Evolutionary conservation across 495 filamentous ascomycete genomes (phyloP), one percentile per base, ranked within the genome.

Genomic region (Umbilicaria muhlenbergii): DNA sequence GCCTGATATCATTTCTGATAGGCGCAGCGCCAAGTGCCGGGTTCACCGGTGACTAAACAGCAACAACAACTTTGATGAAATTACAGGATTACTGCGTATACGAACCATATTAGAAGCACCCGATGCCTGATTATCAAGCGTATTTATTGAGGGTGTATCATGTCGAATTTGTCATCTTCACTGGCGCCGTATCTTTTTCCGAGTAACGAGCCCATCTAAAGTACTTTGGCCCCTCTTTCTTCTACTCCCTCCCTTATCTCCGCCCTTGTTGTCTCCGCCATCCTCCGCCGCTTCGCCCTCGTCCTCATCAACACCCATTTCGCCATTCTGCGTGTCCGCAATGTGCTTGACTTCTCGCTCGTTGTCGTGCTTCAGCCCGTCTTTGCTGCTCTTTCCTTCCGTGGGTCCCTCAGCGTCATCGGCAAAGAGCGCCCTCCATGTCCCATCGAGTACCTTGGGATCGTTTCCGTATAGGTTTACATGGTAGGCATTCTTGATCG

Each of bases 401-500:
- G 67, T 75, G 12, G 67, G 67, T 0, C 69, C 71, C 18, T 66
- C 66, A 5, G 58, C 65, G 11, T 56, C 47, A 55, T 67, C 67
- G 21, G 44, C 45, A 46, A 83, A 83, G 31, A 73, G 44, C 37
- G 67, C 47, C 37, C 62, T 69, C 80, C 80, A 83, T 1, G 65
- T 67, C 11, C 78, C 78, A 53, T 80, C 64, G 44, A 73, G 54
- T 2, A 83, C 74, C 48, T 58, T 61, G 13, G 58, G 42, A 57
- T 78, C 67, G 50, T 79, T 59, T 0, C 79, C 80, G 52, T 79
- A 63, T 15, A 83, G 52, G 0, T 73, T 69, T 5, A 78, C 62
- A 6, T 63, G 46, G 61, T 80, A 85, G 0, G 78, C 80, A 18
- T 67, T 64, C 57, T 83, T 83, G 66, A 83, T 77, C 0, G 62